phyloP scores from a whole-genome alignment of 2,329 filamentous ascomycete species.

The Colletotrichum higginsianum region DNA sequence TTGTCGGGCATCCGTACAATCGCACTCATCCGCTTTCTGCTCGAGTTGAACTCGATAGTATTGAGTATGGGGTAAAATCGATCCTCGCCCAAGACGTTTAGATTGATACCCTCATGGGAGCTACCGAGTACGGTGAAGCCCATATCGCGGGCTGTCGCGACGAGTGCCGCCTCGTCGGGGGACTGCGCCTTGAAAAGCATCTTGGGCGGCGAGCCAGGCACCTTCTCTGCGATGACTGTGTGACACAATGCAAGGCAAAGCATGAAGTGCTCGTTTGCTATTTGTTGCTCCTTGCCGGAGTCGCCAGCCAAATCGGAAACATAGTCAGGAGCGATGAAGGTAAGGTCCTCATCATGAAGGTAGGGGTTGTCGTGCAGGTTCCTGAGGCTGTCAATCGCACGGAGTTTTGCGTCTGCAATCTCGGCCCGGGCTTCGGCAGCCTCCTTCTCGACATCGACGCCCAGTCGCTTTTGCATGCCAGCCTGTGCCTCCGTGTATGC shows the following conservation, averaged over 20 bases:
- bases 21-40: conserved; percentile 96
- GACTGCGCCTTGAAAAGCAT: conserved; percentile 98
- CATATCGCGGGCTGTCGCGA: conserved; percentile 93
- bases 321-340: conserved; percentile 93
- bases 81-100: conserved; percentile 91
- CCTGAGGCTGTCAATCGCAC: conserved; percentile 81
- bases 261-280: conserved; percentile 92
- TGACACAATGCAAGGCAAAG: conserved; percentile 95
- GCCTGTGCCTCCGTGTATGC: conserved; percentile 98
- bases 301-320: conserved; percentile 85
- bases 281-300: conserved; percentile 81
- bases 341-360: conserved; percentile 88
- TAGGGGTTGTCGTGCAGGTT: conserved; percentile 91
- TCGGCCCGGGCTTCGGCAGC: conserved; percentile 79
- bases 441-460: conserved; percentile 88
- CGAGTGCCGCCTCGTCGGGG: conserved; percentile 94
- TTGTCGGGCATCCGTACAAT: conserved; percentile 96
- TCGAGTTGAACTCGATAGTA: conserved; percentile 97
- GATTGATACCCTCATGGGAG: conserved; percentile 82
- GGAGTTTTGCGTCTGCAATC: conserved; percentile 82
- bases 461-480: conserved; percentile 93
- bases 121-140: conserved; percentile 93
- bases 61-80: conserved; percentile 90
- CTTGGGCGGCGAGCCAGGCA: conserved; percentile 89
- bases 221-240: conserved; percentile 92